phyloP scores from a whole-genome alignment of 2,329 filamentous ascomycete genomes.

The Graphium sp. region DNA sequence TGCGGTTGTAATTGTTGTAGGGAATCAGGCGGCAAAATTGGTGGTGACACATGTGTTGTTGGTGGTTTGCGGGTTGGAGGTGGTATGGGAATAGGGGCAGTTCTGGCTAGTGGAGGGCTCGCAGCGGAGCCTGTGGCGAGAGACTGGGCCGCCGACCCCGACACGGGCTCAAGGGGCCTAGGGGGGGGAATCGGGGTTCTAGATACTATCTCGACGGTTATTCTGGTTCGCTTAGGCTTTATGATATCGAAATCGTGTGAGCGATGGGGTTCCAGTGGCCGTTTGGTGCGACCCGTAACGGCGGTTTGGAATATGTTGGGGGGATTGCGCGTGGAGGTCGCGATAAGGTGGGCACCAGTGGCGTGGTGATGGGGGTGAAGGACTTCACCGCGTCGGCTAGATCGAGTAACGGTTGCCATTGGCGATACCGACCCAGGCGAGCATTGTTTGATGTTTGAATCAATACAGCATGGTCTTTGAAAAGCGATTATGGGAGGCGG shows the following conservation, averaged over 20 bases:
- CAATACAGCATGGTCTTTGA: slow-evolving; percentile 19
- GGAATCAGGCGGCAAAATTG: slow-evolving; percentile 9
- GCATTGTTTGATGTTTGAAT: slow-evolving; percentile 7
- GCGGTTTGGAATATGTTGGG: slow-evolving; percentile 15
- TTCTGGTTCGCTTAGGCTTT: slow-evolving; percentile 30
- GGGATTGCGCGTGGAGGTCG: slow-evolving; percentile 14
- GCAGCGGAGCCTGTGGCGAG: slow-evolving; percentile 3
- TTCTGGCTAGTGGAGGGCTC: slow-evolving; percentile 5
- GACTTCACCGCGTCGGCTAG: slow-evolving; percentile 30
- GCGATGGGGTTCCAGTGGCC: slow-evolving; percentile 23
- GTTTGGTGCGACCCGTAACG: slow-evolving; percentile 25
- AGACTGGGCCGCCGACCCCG: background rate
- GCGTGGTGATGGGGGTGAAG: slow-evolving; percentile 17
- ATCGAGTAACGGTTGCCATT: slow-evolving; percentile 36
- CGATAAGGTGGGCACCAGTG: slow-evolving; percentile 10
- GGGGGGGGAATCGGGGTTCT: slow-evolving; percentile 9
- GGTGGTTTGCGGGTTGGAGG: slow-evolving; percentile 12
- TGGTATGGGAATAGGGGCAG: too few relatives aligned
- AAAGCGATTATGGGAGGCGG: too few relatives aligned
- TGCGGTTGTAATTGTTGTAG: slow-evolving; percentile 7
- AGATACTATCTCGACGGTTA: slow-evolving; percentile 38
- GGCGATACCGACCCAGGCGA: slow-evolving; percentile 9
- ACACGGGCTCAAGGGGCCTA: slow-evolving; percentile 1
- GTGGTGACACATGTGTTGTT: slow-evolving; percentile 12
- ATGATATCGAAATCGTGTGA: slow-evolving; percentile 26